phyloP scores from a whole-genome alignment of 768 basidiomycete species.

The Sutorius australiensis region DNA sequence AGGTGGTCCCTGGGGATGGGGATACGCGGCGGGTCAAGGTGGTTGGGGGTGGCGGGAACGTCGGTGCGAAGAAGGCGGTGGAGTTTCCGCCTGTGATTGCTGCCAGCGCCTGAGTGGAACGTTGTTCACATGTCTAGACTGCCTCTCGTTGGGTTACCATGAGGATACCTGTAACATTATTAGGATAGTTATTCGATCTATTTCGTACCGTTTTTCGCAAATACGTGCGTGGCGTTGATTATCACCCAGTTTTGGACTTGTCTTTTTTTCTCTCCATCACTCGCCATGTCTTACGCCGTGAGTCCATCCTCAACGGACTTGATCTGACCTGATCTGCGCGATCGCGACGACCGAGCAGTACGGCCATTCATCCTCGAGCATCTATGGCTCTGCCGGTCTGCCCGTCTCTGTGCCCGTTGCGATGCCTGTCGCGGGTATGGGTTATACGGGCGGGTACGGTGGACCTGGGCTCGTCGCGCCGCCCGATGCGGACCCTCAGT shows the following conservation, averaged over 20 bases:
- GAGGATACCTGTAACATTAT: constrained; percentile 37
- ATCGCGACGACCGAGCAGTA: constrained; percentile 2
- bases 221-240: too few species aligned
- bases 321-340: not conserved
- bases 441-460: not conserved
- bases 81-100: constrained; percentile 35
- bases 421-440: too few species aligned
- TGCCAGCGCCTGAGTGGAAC: constrained; percentile 29
- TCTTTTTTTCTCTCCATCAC: constrained; percentile 4
- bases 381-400: constrained; percentile 3
- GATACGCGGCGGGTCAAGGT: constrained; percentile 10
- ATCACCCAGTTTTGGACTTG: not conserved
- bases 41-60: constrained; percentile 11
- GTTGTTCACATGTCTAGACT: constrained; percentile 16
- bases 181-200: constrained; percentile 24
- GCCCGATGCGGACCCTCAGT: constrained; percentile 76
- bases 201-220: not conserved
- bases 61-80: constrained; percentile 20
- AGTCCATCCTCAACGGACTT: not conserved
- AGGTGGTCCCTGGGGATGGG: not conserved
- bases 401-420: too few species aligned
- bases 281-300: constrained; percentile 22
- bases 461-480: constrained; percentile 3
- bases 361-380: constrained; percentile 5
- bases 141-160: not conserved